Conservation (phyloP, 768 basidiomycete species). For the Aureoboletus auriporus region DNA sequence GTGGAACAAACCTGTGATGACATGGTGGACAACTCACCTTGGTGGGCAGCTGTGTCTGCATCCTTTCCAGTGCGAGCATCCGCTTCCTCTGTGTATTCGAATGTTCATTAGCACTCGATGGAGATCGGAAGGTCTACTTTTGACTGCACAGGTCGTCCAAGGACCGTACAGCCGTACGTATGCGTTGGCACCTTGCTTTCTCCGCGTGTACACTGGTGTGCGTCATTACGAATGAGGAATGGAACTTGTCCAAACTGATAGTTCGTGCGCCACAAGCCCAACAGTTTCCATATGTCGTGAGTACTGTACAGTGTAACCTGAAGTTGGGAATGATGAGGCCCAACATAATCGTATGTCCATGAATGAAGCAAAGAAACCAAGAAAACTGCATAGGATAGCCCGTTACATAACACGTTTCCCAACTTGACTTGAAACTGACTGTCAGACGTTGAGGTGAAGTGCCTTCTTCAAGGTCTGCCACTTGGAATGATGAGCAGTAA, state of each 20-base stretch:
- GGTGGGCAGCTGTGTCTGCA: slow-evolving; percentile 4
- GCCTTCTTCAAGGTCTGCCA: slow-evolving; percentile 29
- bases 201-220: slow-evolving; percentile 13
- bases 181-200: slow-evolving; percentile 7
- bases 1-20: not conserved
- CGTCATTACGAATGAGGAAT: not conserved
- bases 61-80: slow-evolving; percentile 7
- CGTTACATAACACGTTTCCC: not conserved
- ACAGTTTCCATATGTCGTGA: slow-evolving; percentile 13
- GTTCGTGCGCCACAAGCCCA: not conserved
- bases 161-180: slow-evolving; percentile 4
- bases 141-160: slow-evolving; percentile 4
- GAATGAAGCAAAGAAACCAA: slow-evolving; percentile 1
- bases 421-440: not conserved
- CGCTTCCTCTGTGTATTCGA: not conserved
- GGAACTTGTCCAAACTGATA: not conserved
- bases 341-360: slow-evolving; percentile 13
- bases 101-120: not conserved
- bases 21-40: not conserved
- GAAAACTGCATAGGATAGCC: too few relatives aligned
- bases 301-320: slow-evolving; percentile 26
- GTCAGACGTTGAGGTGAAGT: slow-evolving; percentile 25
- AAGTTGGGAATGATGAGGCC: slow-evolving; percentile 8
- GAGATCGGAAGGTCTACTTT: slow-evolving; percentile 5
- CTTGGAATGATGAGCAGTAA: slow-evolving; percentile 28